These are phyloP conservation scores for Microsporum canis DNA, from an alignment of 2,329 filamentous ascomycete genomes.

Conservation along the genomic window DNA sequence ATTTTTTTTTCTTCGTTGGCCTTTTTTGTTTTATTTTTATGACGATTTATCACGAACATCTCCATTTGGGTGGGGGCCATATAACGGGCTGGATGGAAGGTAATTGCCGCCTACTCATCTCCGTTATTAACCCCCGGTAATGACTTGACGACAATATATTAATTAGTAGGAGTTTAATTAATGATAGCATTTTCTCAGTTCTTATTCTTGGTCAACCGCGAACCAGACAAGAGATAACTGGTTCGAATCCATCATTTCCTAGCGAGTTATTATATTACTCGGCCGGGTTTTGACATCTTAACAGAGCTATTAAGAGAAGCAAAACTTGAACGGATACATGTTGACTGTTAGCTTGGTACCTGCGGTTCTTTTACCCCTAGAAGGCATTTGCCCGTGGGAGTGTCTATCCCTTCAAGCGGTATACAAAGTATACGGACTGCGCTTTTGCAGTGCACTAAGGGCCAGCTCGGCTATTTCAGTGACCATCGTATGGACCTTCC, in stretches of 20 bases:
- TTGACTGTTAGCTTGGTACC: not conserved
- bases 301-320: not conserved
- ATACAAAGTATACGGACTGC: not conserved
- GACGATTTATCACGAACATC: conserved; percentile 4
- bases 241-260: not conserved
- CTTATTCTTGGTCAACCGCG: not conserved
- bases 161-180: conserved; percentile 4
- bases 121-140: conserved; percentile 1
- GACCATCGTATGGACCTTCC: not conserved
- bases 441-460: not conserved
- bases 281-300: not conserved
- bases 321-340: not conserved
- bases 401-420: not conserved
- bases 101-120: not conserved
- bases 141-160: conserved; percentile 2
- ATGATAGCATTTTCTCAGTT: conserved; percentile 1
- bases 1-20: not conserved
- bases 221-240: not conserved
- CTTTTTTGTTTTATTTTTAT: conserved; percentile 1
- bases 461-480: not conserved
- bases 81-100: not conserved
- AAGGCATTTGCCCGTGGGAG: not conserved
- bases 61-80: not conserved
- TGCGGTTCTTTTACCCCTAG: not conserved
- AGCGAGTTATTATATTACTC: not conserved